A percentile compares a stretch with the other conserved stretches of the same genome.
Conservation (phyloP, 1,139 yeast genomes). For the Pneumocystis jirovecii region DNA sequence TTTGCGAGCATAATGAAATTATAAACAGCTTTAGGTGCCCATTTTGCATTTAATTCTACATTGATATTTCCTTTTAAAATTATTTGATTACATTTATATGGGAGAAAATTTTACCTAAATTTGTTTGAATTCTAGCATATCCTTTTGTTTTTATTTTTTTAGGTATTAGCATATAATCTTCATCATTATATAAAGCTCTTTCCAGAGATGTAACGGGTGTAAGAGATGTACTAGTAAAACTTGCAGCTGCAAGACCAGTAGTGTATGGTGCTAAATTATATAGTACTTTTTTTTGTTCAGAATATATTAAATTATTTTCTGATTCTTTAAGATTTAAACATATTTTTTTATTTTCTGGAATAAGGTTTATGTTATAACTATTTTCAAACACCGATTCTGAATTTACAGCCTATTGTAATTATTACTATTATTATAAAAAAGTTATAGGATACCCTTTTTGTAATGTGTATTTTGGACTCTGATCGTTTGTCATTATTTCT, state of each 20-base stretch:
- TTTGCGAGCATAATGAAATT: slow-evolving; percentile 31
- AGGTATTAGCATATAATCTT: slow-evolving; percentile 21
- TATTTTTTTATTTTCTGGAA: background rate
- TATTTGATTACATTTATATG: background rate
- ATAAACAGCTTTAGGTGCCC: slow-evolving; percentile 33
- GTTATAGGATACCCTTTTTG: background rate
- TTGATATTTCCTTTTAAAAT: slow-evolving; percentile 14
- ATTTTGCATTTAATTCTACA: slow-evolving; percentile 26
- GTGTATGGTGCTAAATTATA: slow-evolving; percentile 16
- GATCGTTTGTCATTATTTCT: background rate
- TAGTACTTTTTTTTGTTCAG: background rate
- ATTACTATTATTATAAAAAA: background rate
- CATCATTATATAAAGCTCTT: slow-evolving; percentile 16
- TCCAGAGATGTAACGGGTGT: slow-evolving; percentile 20
- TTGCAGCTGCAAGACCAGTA: slow-evolving; percentile 24
- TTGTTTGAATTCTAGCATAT: slow-evolving; percentile 28
- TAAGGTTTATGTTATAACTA: background rate
- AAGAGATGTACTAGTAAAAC: slow-evolving; percentile 25
- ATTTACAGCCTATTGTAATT: slow-evolving; percentile 1
- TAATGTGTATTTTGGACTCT: slow-evolving; percentile 5
- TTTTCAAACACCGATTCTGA: background rate
- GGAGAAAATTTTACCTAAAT: slow-evolving; percentile 6
- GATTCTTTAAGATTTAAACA: background rate
- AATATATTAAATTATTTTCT: slow-evolving; percentile 3
- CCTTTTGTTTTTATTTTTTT: slow-evolving; percentile 22